Evolutionary conservation across 2,329 filamentous ascomycete species (phyloP).

Genomic region (Cylindrodendrum hubeiense): DNA sequence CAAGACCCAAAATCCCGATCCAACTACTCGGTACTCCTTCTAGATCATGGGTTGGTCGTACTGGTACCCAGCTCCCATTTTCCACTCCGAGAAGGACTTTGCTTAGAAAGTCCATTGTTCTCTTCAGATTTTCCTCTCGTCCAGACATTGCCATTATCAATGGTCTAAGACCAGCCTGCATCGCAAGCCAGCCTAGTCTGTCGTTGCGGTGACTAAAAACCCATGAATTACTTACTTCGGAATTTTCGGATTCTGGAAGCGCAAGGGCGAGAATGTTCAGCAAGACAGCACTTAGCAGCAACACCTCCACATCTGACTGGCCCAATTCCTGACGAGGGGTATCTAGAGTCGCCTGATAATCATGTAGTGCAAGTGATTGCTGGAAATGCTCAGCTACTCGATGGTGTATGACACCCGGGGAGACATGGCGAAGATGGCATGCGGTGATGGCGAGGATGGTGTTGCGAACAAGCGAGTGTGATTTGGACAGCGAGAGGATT

Average conservation of each 20-base stretch:
- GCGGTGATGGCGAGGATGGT: constrained; percentile 15
- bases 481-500: constrained; percentile 9
- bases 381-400: constrained; percentile 21
- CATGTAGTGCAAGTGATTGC: constrained; percentile 7
- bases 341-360: constrained; percentile 5
- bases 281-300: constrained; percentile 8
- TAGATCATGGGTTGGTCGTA: neutral
- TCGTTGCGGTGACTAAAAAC: constrained; percentile 3
- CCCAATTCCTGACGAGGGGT: neutral
- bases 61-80: neutral
- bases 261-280: constrained; percentile 15
- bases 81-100: constrained; percentile 5
- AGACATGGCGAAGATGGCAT: constrained; percentile 17
- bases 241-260: neutral
- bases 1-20: constrained; percentile 1
- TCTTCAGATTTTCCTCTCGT: neutral
- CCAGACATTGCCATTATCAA: constrained; percentile 11
- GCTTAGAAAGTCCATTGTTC: neutral
- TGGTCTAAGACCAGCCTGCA: constrained; percentile 15
- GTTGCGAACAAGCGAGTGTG: constrained; percentile 3
- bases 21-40: constrained; percentile 6
- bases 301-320: neutral
- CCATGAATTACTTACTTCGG: constrained; percentile 7
- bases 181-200: constrained; percentile 14
- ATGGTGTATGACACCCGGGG: constrained; percentile 7